phyloP scores from a whole-genome alignment of 805 yeast species.

The Candida hispaniensis region DNA sequence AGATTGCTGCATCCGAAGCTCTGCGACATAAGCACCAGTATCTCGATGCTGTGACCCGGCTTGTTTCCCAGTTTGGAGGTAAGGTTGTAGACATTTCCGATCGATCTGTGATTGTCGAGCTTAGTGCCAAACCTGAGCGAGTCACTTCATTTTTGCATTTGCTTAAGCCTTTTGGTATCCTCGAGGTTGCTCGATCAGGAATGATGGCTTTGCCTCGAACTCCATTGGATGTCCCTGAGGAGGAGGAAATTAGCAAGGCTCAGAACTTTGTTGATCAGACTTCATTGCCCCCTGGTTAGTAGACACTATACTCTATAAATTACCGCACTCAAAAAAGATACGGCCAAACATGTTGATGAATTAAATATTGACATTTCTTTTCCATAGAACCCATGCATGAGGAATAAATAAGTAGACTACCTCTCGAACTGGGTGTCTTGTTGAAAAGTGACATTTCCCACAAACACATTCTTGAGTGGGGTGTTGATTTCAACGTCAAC shows the following conservation, averaged over 20 bases:
- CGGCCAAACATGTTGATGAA: constrained; percentile 22
- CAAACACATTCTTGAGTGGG: no score
- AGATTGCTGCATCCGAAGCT: constrained; percentile 82
- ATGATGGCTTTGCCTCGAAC: constrained; percentile 98
- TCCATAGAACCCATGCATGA: no score
- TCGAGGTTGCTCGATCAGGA: constrained; percentile 95
- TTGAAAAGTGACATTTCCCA: no score
- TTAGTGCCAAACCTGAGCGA: constrained; percentile 87
- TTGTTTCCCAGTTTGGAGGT: constrained; percentile 86
- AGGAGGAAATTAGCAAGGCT: constrained; percentile 41
- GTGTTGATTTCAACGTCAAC: no score
- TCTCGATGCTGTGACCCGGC: constrained; percentile 68
- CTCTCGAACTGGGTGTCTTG: no score
- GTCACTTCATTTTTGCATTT: constrained; percentile 77
- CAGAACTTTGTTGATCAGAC: constrained; percentile 70
- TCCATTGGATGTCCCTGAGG: constrained; percentile 48
- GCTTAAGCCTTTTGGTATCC: constrained; percentile 89
- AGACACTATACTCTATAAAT: constrained; percentile 32
- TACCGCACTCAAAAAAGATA: constrained; percentile 45
- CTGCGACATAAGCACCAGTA: constrained; percentile 89
- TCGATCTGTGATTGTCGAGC: constrained; percentile 87
- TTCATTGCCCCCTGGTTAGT: constrained; percentile 88
- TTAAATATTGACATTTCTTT: no score
- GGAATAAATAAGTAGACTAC: no score
- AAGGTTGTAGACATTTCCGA: constrained; percentile 84